These are phyloP conservation scores for Cupressus sempervirens DNA, from an alignment of 75 land plant species.

Conservation along the genomic window DNA sequence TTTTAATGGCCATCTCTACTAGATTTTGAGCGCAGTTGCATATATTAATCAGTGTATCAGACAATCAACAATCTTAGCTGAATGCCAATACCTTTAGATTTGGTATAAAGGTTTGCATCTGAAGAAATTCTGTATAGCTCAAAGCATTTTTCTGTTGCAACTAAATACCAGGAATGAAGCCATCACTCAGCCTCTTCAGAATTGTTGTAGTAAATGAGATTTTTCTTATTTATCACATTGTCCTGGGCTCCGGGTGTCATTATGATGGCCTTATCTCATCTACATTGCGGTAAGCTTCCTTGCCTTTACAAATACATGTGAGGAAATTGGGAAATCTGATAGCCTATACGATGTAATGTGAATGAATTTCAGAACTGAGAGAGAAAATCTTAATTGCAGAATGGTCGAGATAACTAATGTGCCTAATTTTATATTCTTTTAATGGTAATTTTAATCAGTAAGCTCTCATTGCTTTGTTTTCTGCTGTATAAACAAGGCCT, in stretches of 20 bases:
- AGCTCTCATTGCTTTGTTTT: background rate
- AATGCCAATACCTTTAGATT: background rate
- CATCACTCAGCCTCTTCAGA: background rate
- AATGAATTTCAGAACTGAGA: too few relatives aligned
- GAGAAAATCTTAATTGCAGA: too few relatives aligned
- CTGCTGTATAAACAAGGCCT: background rate
- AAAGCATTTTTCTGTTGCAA: background rate
- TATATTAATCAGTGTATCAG: background rate
- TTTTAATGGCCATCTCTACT: background rate
- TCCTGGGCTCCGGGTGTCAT: too few relatives aligned
- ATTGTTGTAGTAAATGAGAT: too few relatives aligned
- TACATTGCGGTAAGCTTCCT: too few relatives aligned
- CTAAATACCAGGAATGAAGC: background rate
- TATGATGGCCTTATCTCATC: background rate
- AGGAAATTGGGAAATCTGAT: background rate
- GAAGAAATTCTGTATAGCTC: background rate
- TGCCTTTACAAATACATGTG: too few relatives aligned
- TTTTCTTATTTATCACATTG: too few relatives aligned
- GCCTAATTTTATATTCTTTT: too few relatives aligned
- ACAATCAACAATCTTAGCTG: background rate
- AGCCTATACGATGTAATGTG: too few relatives aligned
- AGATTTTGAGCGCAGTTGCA: background rate
- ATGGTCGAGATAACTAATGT: too few relatives aligned
- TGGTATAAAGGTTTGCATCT: background rate
- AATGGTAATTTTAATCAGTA: too few relatives aligned